Percentiles rank a stretch among this genome's conserved stretches.
Evolutionary conservation across 1,139 yeast species (phyloP).

Genomic region (Yueomyces sp.): DNA sequence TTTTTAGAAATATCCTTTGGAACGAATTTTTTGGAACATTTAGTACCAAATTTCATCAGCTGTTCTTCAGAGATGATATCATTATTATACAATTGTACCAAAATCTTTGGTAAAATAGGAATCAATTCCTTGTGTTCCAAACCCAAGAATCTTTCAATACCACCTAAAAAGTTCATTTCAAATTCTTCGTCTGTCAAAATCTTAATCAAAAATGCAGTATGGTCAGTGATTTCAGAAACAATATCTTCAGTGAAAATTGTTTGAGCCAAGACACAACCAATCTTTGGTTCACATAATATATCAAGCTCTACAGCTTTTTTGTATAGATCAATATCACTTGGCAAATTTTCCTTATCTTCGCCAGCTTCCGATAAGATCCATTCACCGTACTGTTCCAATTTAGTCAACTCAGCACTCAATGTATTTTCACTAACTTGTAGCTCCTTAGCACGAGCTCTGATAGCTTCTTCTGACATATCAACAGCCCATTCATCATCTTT

Average conservation of each 20-base stretch:
- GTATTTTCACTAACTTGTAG: conserved; percentile 45
- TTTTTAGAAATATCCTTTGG: conserved; percentile 86
- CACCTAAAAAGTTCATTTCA: conserved; percentile 88
- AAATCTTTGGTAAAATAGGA: conserved; percentile 64
- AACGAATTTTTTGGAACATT: conserved; percentile 86
- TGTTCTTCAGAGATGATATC: conserved; percentile 80
- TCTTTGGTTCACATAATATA: conserved; percentile 57
- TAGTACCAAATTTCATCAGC: conserved; percentile 75
- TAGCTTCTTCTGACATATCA: conserved; percentile 95
- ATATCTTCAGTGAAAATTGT: conserved; percentile 73
- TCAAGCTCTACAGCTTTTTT: conserved; percentile 78
- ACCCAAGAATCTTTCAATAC: conserved; percentile 88
- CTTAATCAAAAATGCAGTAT: conserved; percentile 72
- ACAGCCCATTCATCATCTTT: conserved; percentile 97
- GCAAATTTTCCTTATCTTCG: conserved; percentile 43
- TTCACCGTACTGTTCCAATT: conserved; percentile 71
- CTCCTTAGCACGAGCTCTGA: conserved; percentile 82
- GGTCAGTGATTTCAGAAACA: conserved; percentile 58
- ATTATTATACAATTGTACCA: conserved; percentile 67
- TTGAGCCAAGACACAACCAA: conserved; percentile 88
- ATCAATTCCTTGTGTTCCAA: conserved; percentile 67
- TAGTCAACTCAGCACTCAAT: conserved; percentile 25
- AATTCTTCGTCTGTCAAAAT: conserved; percentile 47
- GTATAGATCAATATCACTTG: conserved; percentile 80
- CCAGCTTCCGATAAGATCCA: conserved; percentile 57